Percentiles rank a stretch among this genome's conserved stretches.
phyloP scores from a whole-genome alignment of 805 yeast species.

The Lipomyces starkeyi region DNA sequence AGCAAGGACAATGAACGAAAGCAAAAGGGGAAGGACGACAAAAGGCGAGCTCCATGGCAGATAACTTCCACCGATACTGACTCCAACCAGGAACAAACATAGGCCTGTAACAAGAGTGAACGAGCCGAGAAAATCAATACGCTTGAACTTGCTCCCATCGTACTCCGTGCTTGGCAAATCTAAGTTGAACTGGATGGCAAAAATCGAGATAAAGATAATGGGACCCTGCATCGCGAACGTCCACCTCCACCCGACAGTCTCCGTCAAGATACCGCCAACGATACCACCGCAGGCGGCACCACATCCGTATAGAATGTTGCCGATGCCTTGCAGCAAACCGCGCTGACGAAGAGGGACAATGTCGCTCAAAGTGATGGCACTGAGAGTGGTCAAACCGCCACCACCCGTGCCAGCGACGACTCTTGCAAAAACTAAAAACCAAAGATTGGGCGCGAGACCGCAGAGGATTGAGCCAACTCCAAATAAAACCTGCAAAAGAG shows the following conservation, averaged over 20 bases:
- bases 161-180: constrained; percentile 45
- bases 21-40: constrained; percentile 47
- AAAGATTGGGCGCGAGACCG: constrained; percentile 53
- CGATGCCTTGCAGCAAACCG: constrained; percentile 83
- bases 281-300: constrained; percentile 86
- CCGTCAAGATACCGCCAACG: constrained; percentile 60
- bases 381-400: constrained; percentile 80
- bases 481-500: constrained; percentile 51
- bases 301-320: constrained; percentile 74
- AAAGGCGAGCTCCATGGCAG: constrained; percentile 54
- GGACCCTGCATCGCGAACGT: constrained; percentile 52
- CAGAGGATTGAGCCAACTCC: constrained; percentile 59
- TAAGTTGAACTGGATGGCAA: constrained; percentile 44
- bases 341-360: constrained; percentile 74
- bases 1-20: constrained; percentile 47
- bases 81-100: constrained; percentile 62
- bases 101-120: constrained; percentile 62
- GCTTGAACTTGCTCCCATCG: constrained; percentile 54
- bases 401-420: constrained; percentile 88
- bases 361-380: constrained; percentile 79
- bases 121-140: constrained; percentile 72
- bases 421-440: constrained; percentile 48
- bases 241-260: constrained; percentile 66
- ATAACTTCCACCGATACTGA: constrained; percentile 68
- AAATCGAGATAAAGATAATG: constrained; percentile 47